These are phyloP conservation scores for Globisporangium cederbergense DNA, from an alignment of 352 stramenopile species.

Conservation along the genomic window DNA sequence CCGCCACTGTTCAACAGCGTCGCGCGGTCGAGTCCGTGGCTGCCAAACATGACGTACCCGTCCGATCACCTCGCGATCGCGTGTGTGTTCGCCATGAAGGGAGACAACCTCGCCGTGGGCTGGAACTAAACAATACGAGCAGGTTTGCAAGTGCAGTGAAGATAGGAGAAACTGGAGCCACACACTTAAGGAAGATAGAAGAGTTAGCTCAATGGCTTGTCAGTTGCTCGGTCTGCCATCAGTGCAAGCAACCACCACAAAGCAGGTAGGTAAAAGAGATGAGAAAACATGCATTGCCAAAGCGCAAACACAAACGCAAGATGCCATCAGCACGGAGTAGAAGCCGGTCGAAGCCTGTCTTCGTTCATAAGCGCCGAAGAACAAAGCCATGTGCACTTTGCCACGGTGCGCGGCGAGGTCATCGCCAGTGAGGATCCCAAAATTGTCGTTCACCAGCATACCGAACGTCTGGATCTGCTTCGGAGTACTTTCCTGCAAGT, in stretches of 20 bases:
- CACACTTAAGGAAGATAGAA: too few species aligned
- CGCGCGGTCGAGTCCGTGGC: conserved; percentile 26
- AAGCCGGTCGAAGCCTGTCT: too few species aligned
- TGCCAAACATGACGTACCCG: conserved; percentile 66
- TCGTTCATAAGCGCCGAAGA: conserved; percentile 9
- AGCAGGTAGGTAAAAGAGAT: too few species aligned
- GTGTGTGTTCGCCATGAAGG: conserved; percentile 54
- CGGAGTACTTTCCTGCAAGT: neutral
- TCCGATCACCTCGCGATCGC: conserved; percentile 80
- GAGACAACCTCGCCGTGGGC: conserved; percentile 36
- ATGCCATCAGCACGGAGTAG: too few species aligned
- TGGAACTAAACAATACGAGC: conserved; percentile 40
- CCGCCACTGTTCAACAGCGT: conserved; percentile 41
- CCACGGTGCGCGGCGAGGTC: too few species aligned
- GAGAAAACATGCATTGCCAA: neutral
- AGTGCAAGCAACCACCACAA: too few species aligned
- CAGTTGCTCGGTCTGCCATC: too few species aligned
- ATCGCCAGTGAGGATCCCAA: neutral
- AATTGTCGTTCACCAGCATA: neutral
- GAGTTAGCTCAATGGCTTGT: too few species aligned
- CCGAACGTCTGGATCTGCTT: neutral
- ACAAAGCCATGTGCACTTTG: neutral
- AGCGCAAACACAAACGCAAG: too few species aligned
- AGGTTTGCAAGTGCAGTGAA: too few species aligned
- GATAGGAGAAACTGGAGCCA: too few species aligned